Base-by-base conservation (phyloP, 1,284 basidiomycete genomes). In the Leucoagaricus sp. region DNA sequence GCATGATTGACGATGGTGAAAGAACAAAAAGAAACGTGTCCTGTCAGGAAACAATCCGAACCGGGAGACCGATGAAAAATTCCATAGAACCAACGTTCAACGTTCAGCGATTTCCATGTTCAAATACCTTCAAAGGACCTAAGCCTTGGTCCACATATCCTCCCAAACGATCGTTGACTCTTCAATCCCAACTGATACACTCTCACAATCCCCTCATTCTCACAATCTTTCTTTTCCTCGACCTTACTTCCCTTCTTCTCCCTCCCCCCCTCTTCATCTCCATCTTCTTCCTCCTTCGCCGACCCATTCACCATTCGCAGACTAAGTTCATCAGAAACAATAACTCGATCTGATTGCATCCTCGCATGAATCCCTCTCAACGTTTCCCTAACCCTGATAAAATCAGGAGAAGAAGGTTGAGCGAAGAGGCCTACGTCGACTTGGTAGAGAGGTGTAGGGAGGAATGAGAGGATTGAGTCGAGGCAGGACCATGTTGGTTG, bases 361-460 rank as follows among this genome's bases (percentile, higher is more conserved):
- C 67, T 58, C 10, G 60, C 63, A 13, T 49, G 60, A 31, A 72
- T 42, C 7, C 66, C 67, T 15, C 60, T 55, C 58, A 75, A 58
- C 28, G 68, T 66, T 42, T 70, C 65, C 13, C 65, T 65, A 4
- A 75, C 72, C 15, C 63, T 61, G 13, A 67, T 53, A 42, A 73
- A 75, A 51, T 75, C 73, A 0, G 63, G 51, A 36, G 69, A 65
- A 0, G 67, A 65, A 0, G 72, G 68, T 1, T 65, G 64, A 4
- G 75, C 72, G 53, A 75, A 77, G 15, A 76, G 60, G 1, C 75
- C 75, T 23, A 76, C 67, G n/a, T 75, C 73, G 17, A 76, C 66
- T 23, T 69, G 65, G 7, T 63, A 60, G 53, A 21, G 58, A 49
- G 26, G 74, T 60, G 51, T 65, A 65, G 4, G 67, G 63, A 55